Percentiles rank a stretch among this genome's conserved stretches.
Conservation (phyloP, 2,329 filamentous ascomycete genomes). For the Aspergillus costaricaensis region DNA sequence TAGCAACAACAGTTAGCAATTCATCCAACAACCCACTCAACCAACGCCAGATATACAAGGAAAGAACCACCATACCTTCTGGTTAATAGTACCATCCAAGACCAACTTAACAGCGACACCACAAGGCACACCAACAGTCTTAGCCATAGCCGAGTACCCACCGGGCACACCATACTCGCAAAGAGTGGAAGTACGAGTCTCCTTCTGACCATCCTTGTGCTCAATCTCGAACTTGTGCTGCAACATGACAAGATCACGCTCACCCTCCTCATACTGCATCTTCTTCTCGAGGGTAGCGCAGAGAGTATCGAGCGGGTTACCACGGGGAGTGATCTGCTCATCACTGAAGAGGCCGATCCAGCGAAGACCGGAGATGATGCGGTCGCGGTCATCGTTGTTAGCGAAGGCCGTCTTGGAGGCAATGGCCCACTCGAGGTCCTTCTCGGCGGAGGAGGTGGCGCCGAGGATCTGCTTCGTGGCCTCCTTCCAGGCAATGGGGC, state of each 20-base stretch:
- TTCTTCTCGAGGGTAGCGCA: conserved; percentile 87
- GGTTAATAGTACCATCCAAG: conserved; percentile 69
- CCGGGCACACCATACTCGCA: conserved; percentile 77
- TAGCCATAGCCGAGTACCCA: conserved; percentile 83
- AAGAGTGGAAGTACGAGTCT: conserved; percentile 79
- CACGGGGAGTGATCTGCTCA: conserved; percentile 68
- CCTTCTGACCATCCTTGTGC: conserved; percentile 72
- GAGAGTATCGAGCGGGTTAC: conserved; percentile 85
- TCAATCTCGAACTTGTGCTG: conserved; percentile 73
- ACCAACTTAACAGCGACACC: conserved; percentile 77
- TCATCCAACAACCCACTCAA: background rate
- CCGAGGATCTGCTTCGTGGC: conserved; percentile 76
- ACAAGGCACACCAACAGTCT: conserved; percentile 74
- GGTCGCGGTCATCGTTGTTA: conserved; percentile 66
- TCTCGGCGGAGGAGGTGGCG: conserved; percentile 64
- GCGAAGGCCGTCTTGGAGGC: conserved; percentile 73
- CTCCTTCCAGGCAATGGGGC: conserved; percentile 77
- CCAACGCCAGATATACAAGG: background rate
- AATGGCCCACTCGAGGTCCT: conserved; percentile 73
- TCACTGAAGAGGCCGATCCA: conserved; percentile 72
- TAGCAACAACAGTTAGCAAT: background rate
- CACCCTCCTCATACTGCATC: conserved; percentile 81
- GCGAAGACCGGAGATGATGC: conserved; percentile 69
- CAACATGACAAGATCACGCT: conserved; percentile 78
- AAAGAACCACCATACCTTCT: conserved; percentile 51